These are phyloP conservation scores for Dioscorea dumetorum DNA, from an alignment of 106 monocot genomes.

Conservation along the genomic window DNA sequence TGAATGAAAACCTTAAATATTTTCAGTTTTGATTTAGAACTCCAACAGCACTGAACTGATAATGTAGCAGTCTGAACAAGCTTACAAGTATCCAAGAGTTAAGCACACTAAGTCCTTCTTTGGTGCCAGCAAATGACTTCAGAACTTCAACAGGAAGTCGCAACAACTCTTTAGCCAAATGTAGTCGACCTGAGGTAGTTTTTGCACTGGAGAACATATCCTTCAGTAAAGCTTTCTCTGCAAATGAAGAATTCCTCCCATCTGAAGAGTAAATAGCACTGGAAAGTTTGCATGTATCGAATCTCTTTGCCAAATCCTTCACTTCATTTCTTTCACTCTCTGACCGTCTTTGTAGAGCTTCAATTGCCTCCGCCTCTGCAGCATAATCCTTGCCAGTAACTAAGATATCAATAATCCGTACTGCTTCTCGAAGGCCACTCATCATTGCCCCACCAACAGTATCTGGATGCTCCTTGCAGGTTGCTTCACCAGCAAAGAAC, in stretches of 20 bases:
- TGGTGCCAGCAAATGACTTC: conserved; percentile 84
- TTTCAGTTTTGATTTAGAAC: neutral
- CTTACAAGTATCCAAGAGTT: conserved; percentile 98
- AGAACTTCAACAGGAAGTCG: conserved; percentile 62
- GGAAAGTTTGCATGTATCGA: conserved; percentile 64
- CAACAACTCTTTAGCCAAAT: conserved; percentile 84
- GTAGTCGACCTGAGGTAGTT: conserved; percentile 75
- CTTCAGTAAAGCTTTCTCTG: conserved; percentile 47
- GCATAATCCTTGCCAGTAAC: conserved; percentile 68
- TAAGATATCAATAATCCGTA: conserved; percentile 83
- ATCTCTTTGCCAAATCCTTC: conserved; percentile 62
- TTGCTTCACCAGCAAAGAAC: conserved; percentile 99
- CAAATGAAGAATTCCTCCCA: conserved; percentile 13
- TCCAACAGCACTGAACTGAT: neutral
- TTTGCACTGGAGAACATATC: conserved; percentile 82
- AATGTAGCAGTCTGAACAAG: neutral
- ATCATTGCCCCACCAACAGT: conserved; percentile 99
- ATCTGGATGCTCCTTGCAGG: conserved; percentile 98
- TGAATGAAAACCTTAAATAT: conserved; percentile 12
- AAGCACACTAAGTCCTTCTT: conserved; percentile 63
- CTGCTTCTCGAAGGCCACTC: conserved; percentile 95
- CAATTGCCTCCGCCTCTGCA: conserved; percentile 78
- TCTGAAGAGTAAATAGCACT: conserved; percentile 34
- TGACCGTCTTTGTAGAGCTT: conserved; percentile 45
- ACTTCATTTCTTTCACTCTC: conserved; percentile 79